Evolutionary conservation across 1,139 yeast genomes (phyloP).

Genomic region (Geotrichum bryndzae): DNA sequence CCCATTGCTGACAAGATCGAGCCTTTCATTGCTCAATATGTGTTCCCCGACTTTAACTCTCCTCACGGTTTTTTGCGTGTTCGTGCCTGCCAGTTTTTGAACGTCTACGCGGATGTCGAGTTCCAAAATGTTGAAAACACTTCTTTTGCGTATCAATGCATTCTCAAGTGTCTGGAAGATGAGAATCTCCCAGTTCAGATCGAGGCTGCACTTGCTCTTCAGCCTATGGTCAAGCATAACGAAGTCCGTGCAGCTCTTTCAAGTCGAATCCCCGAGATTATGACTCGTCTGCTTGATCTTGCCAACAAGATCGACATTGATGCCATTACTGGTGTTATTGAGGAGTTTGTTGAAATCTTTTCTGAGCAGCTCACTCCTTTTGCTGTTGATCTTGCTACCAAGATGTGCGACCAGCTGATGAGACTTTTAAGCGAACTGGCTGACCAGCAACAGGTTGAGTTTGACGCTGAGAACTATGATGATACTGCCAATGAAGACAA

Average conservation of each 20-base stretch:
- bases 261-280: conserved; percentile 65
- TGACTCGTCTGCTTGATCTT: conserved; percentile 69
- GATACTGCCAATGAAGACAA: conserved; percentile 57
- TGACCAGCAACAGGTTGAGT: conserved; percentile 37
- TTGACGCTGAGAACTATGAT: conserved; percentile 35
- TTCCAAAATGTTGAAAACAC: conserved; percentile 48
- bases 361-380: conserved; percentile 88
- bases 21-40: conserved; percentile 52
- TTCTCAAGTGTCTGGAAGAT: conserved; percentile 53
- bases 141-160: conserved; percentile 57
- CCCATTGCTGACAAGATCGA: conserved; percentile 67
- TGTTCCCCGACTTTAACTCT: conserved; percentile 67
- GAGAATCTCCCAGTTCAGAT: conserved; percentile 70
- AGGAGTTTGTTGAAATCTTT: conserved; percentile 87
- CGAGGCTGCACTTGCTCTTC: conserved; percentile 81
- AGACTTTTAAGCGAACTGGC: conserved; percentile 64
- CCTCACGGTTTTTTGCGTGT: conserved; percentile 71
- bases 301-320: conserved; percentile 85
- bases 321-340: conserved; percentile 84
- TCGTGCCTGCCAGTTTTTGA: conserved; percentile 72
- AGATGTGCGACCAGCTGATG: conserved; percentile 74
- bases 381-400: conserved; percentile 79
- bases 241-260: conserved; percentile 65
- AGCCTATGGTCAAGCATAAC: conserved; percentile 62
- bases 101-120: conserved; percentile 61